Evolutionary conservation across 345 rosid species (phyloP).

Genomic region (Eucalyptus curtisii): DNA sequence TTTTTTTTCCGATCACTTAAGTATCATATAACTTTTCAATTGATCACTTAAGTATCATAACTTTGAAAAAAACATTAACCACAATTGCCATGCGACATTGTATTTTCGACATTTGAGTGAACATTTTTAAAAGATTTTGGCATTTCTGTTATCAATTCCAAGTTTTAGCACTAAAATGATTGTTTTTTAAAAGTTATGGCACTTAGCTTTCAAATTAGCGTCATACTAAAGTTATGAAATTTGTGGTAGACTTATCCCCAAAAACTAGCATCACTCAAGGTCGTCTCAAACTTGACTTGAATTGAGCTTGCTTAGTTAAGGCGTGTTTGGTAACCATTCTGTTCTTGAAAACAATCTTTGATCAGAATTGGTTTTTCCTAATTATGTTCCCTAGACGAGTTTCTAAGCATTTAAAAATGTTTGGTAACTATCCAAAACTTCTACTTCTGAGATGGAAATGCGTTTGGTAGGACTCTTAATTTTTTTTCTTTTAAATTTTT

Average conservation of each 20-base stretch:
- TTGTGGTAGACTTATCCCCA: neutral
- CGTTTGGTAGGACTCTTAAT: fast-evolving
- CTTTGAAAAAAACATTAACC: too few relatives aligned
- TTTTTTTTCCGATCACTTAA: too few relatives aligned
- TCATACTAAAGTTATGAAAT: too few relatives aligned
- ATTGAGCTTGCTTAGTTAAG: neutral
- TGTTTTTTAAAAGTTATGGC: neutral
- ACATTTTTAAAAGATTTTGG: too few relatives aligned
- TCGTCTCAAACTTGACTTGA: neutral
- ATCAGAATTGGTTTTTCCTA: too few relatives aligned
- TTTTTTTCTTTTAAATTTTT: too few relatives aligned
- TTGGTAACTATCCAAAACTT: too few relatives aligned
- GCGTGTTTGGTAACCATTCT: fast-evolving
- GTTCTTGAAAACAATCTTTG: too few relatives aligned
- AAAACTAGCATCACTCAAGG: neutral
- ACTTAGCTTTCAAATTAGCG: fast-evolving
- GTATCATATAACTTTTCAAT: neutral
- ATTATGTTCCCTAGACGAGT: fast-evolving
- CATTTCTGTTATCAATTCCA: too few relatives aligned
- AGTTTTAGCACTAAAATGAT: too few relatives aligned
- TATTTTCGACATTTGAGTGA: neutral
- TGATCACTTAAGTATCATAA: too few relatives aligned
- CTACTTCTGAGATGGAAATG: fast-evolving
- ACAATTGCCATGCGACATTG: neutral
- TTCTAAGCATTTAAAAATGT: too few relatives aligned